Evolutionary conservation across 2,329 filamentous ascomycete species (phyloP), one percentile per base, ranked within the genome.

Genomic region (Triangularia setosa): DNA sequence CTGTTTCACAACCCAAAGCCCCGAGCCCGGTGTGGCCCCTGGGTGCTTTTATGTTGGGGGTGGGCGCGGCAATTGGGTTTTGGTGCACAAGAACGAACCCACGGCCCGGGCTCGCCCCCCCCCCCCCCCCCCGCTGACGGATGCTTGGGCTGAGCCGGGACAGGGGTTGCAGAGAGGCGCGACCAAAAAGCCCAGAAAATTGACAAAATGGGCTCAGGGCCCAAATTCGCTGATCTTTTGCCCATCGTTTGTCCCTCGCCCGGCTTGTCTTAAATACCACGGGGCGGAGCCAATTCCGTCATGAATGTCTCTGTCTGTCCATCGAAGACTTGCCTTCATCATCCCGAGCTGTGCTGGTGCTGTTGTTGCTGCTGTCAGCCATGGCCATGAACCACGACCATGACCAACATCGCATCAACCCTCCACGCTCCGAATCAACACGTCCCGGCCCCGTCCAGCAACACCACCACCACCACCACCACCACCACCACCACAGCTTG

Each of bases 211-310:
- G 58, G 35, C 63, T 55, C 55, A 48, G 61, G 35, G 8, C 30
- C 11, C 44, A 30, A 62, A 67, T 67, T 65, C 62, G 66, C 64
- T 68, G 64, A 68, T 66, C 59, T 44, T 56, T 48, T 48, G 40
- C 30, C 53, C 33, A 6, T 48, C 53, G 18, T 25, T 30, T 12
- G 16, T 44, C 44, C 5, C 58, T 60, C 56, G 52, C 27, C 57
- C 23, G 35, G 30, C 16, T 65, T 62, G 40, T 60, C 48, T 60
- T 60, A 60, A 67, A 67, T 62, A 65, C 61, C 28, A 54, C 21
- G 30, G 40, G 40, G 40, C n/a, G 8, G 18, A 27, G 44, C 61
- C 61, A 61, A 18, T 59, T 40, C 33, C 27, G 56, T 21, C 56
- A 58, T 58, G 56, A 23, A 16, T 30, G 21, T 30, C 9, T 58